A percentile compares a stretch with the other conserved stretches of the same genome.
phyloP scores from a whole-genome alignment of 2,329 filamentous ascomycete genomes.

The Aphanoascus verrucosus region DNA sequence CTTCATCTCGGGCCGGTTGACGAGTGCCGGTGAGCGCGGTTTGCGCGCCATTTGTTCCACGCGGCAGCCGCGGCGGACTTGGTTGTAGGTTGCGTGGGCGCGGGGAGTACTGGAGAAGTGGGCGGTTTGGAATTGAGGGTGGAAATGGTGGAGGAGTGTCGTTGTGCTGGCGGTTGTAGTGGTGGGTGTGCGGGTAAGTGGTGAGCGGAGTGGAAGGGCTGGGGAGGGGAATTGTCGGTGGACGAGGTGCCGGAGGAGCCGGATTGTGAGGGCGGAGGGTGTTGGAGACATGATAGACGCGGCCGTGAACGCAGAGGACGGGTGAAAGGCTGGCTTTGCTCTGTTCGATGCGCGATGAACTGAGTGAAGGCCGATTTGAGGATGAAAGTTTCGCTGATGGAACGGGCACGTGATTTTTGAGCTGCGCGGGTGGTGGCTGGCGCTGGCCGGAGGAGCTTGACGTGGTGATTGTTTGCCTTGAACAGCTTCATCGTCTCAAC shows the following conservation, averaged over 20 bases:
- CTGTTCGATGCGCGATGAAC: not conserved
- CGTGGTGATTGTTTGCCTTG: constrained; percentile 22
- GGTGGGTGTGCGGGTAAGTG: constrained; percentile 22
- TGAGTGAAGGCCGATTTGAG: constrained; percentile 1
- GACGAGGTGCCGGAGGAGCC: constrained; percentile 26
- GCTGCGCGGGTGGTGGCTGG: constrained; percentile 23
- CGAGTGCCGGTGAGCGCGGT: constrained; percentile 75
- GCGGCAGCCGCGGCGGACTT: constrained; percentile 66
- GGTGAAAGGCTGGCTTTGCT: not conserved
- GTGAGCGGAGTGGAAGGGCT: constrained; percentile 14
- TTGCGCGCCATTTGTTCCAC: constrained; percentile 70
- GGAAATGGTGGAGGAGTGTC: constrained; percentile 11
- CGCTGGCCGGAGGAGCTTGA: constrained; percentile 28
- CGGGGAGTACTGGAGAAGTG: constrained; percentile 50
- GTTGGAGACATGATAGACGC: constrained; percentile 22
- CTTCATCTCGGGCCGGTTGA: constrained; percentile 70
- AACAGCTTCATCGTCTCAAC: not conserved
- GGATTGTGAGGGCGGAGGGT: constrained; percentile 27
- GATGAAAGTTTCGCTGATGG: constrained; percentile 5
- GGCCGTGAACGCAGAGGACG: not conserved
- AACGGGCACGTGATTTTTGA: constrained; percentile 19
- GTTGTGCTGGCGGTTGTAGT: too few relatives aligned
- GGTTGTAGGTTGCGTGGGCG: constrained; percentile 57
- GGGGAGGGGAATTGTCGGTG: constrained; percentile 20
- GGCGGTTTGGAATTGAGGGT: constrained; percentile 24